Evolutionary conservation across 108 stramenopile species (phyloP).

Genomic region (Cyclotella sp.): DNA sequence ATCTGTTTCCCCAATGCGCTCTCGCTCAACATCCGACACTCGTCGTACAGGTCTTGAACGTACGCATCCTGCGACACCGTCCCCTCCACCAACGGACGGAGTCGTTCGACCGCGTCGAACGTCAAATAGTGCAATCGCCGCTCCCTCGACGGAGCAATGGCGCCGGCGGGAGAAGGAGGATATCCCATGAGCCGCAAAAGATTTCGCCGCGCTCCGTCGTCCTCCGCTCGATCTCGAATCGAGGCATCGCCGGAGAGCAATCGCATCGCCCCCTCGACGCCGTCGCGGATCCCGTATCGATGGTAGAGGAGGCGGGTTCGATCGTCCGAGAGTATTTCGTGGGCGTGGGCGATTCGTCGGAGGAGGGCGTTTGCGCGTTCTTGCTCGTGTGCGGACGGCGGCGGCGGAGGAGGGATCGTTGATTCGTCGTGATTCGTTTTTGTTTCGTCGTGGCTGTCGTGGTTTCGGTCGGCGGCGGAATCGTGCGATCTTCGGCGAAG

Average conservation of each 20-base stretch:
- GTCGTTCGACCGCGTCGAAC: conserved; percentile 60
- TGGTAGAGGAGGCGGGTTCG: conserved; percentile 81
- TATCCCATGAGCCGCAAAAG: conserved; percentile 60
- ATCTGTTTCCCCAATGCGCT: conserved; percentile 80
- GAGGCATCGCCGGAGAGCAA: conserved; percentile 48
- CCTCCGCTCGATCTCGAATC: no score
- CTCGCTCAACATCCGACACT: conserved; percentile 63
- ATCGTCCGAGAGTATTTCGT: conserved; percentile 80
- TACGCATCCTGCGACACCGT: conserved; percentile 48
- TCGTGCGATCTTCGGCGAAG: not conserved
- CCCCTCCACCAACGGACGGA: conserved; percentile 83
- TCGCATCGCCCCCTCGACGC: conserved; percentile 55
- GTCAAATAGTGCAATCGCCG: conserved; percentile 60
- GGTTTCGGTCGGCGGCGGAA: no score
- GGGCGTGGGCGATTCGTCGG: conserved; percentile 61
- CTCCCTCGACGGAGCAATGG: not conserved
- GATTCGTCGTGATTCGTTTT: not conserved
- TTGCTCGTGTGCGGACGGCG: conserved; percentile 10
- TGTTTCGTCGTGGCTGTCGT: not conserved
- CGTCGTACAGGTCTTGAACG: conserved; percentile 49
- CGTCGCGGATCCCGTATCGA: conserved; percentile 67
- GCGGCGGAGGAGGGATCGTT: conserved; percentile 11
- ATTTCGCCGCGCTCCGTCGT: conserved; percentile 11
- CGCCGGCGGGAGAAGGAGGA: conserved; percentile 9
- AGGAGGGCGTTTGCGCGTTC: conserved; percentile 31